phyloP scores from a whole-genome alignment of 805 yeast species.

The Clavispora phyllophila region DNA sequence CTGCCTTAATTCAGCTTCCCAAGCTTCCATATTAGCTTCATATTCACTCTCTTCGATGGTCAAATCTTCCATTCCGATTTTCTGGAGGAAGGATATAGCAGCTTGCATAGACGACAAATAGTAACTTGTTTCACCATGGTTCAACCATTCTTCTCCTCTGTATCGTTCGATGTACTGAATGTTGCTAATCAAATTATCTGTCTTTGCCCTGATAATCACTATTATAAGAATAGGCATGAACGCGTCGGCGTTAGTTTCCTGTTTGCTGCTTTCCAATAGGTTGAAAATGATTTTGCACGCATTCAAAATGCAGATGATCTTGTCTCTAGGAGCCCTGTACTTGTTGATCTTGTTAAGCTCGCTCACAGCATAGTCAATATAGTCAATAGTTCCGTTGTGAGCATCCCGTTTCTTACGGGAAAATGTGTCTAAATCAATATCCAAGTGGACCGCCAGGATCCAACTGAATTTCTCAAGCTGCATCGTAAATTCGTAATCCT shows the following conservation, averaged over 20 bases:
- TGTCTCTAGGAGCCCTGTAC: slow-evolving; percentile 92
- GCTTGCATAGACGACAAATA: slow-evolving; percentile 88
- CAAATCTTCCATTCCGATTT: slow-evolving; percentile 51
- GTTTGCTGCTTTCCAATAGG: slow-evolving; percentile 64
- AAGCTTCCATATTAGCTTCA: slow-evolving; percentile 49
- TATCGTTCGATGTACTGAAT: slow-evolving; percentile 81
- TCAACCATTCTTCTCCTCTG: slow-evolving; percentile 65
- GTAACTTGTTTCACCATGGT: slow-evolving; percentile 83
- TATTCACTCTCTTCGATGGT: slow-evolving; percentile 60
- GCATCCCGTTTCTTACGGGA: slow-evolving; percentile 23
- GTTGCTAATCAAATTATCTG: slow-evolving; percentile 67
- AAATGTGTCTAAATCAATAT: slow-evolving; percentile 48
- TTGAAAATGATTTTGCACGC: slow-evolving; percentile 92
- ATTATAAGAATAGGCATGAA: slow-evolving; percentile 86
- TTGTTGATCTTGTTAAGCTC: slow-evolving; percentile 76
- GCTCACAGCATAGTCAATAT: slow-evolving; percentile 60
- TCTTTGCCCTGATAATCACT: slow-evolving; percentile 66
- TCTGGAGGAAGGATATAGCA: slow-evolving; percentile 74
- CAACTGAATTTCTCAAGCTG: slow-evolving; percentile 64
- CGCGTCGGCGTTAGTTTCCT: slow-evolving; percentile 82
- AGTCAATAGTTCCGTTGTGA: slow-evolving; percentile 15
- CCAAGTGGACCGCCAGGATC: slow-evolving; percentile 72
- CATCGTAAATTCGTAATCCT: slow-evolving; percentile 49
- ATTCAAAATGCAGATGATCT: slow-evolving; percentile 83
- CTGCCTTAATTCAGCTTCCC: slow-evolving; percentile 32